A percentile compares a stretch with the other conserved stretches of the same genome.
These are phyloP conservation scores for Diplodia seriata DNA, from an alignment of 2,329 filamentous ascomycete genomes.

Conservation along the genomic window DNA sequence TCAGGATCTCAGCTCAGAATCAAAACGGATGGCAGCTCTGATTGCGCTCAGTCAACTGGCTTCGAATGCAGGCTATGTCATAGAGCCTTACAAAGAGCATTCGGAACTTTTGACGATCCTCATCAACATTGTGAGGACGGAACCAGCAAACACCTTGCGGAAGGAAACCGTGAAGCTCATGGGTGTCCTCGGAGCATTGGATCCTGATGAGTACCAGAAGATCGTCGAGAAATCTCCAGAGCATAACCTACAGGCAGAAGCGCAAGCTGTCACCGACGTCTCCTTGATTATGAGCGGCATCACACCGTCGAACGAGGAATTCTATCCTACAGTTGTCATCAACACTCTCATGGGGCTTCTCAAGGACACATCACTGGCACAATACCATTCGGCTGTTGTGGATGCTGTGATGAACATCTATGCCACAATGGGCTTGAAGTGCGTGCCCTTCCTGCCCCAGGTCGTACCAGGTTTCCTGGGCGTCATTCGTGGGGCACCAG, in stretches of 20 bases:
- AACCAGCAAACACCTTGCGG: conserved; percentile 82
- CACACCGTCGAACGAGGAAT: conserved; percentile 96
- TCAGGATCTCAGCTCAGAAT: conserved; percentile 89
- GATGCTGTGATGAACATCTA: conserved; percentile 99
- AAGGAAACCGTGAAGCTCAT: conserved; percentile 97
- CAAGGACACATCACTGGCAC: conserved; percentile 85
- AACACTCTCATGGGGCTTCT: conserved; percentile 92
- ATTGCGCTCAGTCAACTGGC: conserved; percentile 90
- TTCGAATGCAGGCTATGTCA: conserved; percentile 97
- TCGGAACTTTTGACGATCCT: conserved; percentile 91
- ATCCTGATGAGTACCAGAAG: conserved; percentile 96
- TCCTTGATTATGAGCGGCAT: conserved; percentile 97
- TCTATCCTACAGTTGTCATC: conserved; percentile 97
- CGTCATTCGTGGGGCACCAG: conserved; percentile 83
- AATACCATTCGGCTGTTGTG: conserved; percentile 92
- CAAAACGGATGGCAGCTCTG: conserved; percentile 89
- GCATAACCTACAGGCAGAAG: conserved; percentile 71
- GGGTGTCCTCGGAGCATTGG: conserved; percentile 91
- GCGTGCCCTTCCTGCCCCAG: conserved; percentile 89
- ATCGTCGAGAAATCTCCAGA: conserved; percentile 90
- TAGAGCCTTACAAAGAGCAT: conserved; percentile 93
- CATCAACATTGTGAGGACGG: conserved; percentile 91
- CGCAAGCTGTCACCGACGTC: conserved; percentile 83
- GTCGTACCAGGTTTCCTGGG: conserved; percentile 93
- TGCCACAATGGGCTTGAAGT: conserved; percentile 92